A percentile compares a stretch with the other conserved stretches of the same genome.
phyloP scores from a whole-genome alignment of 2,329 filamentous ascomycete species.

The Botrytis sinoallii region DNA sequence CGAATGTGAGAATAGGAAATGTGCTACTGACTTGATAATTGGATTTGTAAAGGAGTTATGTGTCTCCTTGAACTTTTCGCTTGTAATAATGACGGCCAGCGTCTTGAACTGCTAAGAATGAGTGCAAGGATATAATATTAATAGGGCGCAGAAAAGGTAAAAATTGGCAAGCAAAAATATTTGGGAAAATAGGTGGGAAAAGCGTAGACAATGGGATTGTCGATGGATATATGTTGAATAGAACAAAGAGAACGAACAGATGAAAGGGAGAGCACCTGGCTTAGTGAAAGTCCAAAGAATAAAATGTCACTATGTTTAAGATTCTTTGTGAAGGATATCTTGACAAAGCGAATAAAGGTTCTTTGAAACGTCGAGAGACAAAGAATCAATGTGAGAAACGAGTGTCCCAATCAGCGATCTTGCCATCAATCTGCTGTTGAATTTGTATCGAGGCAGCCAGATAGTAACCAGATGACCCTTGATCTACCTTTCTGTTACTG shows the following conservation, averaged over 20 bases:
- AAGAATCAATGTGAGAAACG: not conserved
- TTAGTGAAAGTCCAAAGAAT: not conserved
- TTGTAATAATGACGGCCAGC: constrained; percentile 10
- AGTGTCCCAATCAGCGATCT: not conserved
- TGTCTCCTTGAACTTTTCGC: not conserved
- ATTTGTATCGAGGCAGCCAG: not conserved
- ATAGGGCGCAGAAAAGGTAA: not conserved
- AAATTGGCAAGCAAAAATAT: not conserved
- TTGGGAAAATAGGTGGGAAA: not conserved
- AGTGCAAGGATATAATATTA: not conserved
- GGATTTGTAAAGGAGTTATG: not conserved
- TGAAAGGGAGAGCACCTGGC: not conserved
- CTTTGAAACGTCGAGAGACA: not conserved
- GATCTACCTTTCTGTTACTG: not conserved
- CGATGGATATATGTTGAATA: constrained; percentile 3
- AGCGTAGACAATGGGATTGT: constrained; percentile 10
- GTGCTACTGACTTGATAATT: not conserved
- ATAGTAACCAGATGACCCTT: not conserved
- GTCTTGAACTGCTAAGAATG: not conserved
- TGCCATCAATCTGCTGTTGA: not conserved
- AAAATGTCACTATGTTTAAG: not conserved
- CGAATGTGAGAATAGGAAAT: not conserved
- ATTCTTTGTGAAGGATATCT: not conserved
- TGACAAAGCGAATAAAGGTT: not conserved
- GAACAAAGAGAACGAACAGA: not conserved